Conservation (phyloP, 345 rosid species). For the Salix dunnii region DNA sequence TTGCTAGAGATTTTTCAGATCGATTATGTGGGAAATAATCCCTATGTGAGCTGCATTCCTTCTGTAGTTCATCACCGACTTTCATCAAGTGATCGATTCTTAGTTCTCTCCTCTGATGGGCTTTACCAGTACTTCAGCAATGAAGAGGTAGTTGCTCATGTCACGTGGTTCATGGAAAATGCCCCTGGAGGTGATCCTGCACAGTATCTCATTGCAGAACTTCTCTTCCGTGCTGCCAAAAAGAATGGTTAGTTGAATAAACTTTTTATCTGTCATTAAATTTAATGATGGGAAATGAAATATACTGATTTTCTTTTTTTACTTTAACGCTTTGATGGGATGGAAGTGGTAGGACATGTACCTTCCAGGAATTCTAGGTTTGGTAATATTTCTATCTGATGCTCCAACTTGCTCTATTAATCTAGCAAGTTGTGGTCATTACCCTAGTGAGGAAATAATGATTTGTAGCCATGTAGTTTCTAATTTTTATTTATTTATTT, state of each 20-base stretch:
- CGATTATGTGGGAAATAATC: constrained; percentile 65
- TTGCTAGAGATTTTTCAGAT: constrained; percentile 74
- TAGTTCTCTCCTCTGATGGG: constrained; percentile 91
- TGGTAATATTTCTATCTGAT: background rate
- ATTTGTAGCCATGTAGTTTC: background rate
- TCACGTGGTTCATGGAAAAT: constrained; percentile 95
- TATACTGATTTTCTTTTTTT: background rate
- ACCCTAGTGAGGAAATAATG: no score
- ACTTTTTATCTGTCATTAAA: background rate
- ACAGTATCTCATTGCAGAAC: constrained; percentile 86
- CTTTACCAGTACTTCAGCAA: constrained; percentile 92
- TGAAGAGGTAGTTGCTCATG: constrained; percentile 94
- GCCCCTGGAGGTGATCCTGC: constrained; percentile 98
- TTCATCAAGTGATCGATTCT: constrained; percentile 75
- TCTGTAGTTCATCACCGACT: constrained; percentile 78
- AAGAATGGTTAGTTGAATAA: constrained; percentile 63
- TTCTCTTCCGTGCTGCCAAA: constrained; percentile 90
- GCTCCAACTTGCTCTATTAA: background rate
- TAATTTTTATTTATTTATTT: background rate
- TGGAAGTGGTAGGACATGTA: background rate
- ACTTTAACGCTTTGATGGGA: background rate
- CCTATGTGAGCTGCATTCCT: constrained; percentile 78
- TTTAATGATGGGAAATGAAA: background rate
- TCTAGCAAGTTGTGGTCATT: background rate
- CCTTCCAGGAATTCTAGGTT: background rate